These are phyloP conservation scores for Nitzschia sp. DNA, from an alignment of 108 stramenopile genomes.

Conservation along the genomic window DNA sequence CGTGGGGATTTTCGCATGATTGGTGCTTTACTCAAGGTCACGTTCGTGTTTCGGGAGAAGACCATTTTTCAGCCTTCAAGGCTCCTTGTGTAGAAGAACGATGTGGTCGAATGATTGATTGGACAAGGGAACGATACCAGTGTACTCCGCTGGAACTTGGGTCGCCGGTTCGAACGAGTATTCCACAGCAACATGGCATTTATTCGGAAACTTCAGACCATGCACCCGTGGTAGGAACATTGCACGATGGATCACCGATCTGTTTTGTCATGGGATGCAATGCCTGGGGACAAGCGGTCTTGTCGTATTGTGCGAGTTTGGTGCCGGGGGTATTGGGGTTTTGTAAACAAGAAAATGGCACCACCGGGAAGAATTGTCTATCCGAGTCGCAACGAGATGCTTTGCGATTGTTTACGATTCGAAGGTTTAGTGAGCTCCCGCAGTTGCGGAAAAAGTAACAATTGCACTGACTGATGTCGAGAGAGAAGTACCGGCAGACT, in stretches of 20 bases:
- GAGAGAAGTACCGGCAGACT: too few relatives aligned
- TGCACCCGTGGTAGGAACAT: slow-evolving; percentile 35
- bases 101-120: slow-evolving; percentile 24
- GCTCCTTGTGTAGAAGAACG: slow-evolving; percentile 30
- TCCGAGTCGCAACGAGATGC: slow-evolving; percentile 34
- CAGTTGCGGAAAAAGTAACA: neutral
- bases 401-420: slow-evolving; percentile 39
- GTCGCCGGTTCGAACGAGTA: neutral
- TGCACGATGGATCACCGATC: slow-evolving; percentile 7
- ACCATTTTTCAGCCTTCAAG: slow-evolving; percentile 51
- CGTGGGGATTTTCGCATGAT: slow-evolving; percentile 48
- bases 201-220: slow-evolving; percentile 48
- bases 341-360: neutral
- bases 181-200: slow-evolving; percentile 44
- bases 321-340: slow-evolving; percentile 39
- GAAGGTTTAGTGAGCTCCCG: slow-evolving; percentile 27
- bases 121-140: slow-evolving; percentile 31
- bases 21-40: slow-evolving; percentile 44
- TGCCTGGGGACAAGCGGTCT: slow-evolving; percentile 46
- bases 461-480: too few relatives aligned
- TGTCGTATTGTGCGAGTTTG: slow-evolving; percentile 41
- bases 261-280: slow-evolving; percentile 51
- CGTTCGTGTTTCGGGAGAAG: slow-evolving; percentile 43
- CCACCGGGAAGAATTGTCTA: neutral
- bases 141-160: neutral